A percentile compares a stretch with the other conserved stretches of the same genome.
Evolutionary conservation across 305 asterid species (phyloP).

Genomic region (Rubia peregrina): DNA sequence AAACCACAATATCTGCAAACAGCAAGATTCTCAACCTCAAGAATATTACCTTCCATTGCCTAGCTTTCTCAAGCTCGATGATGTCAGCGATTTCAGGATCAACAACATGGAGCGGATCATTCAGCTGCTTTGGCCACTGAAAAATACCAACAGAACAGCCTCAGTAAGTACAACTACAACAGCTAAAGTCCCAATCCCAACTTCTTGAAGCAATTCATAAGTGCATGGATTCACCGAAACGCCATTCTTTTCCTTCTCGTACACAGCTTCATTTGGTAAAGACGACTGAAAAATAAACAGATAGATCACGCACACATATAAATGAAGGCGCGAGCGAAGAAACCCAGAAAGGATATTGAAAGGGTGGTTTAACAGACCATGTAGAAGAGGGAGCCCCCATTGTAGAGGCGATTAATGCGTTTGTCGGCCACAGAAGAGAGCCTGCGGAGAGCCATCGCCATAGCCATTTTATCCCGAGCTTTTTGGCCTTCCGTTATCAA

Average conservation of each 20-base stretch:
- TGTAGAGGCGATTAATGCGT: conserved; percentile 48
- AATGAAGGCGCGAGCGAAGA: conserved; percentile 7
- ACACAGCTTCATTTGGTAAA: conserved; percentile 57
- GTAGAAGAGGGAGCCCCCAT: conserved; percentile 56
- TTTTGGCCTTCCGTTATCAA: conserved; percentile 11
- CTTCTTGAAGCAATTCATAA: background rate
- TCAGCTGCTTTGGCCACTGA: conserved; percentile 91
- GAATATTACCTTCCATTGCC: conserved; percentile 79
- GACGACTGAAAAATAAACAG: conserved; percentile 39
- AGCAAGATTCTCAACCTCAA: background rate
- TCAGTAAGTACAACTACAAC: conserved; percentile 1
- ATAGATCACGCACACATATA: background rate
- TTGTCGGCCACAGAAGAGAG: conserved; percentile 60
- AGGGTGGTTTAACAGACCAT: conserved; percentile 34
- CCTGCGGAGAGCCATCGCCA: conserved; percentile 77
- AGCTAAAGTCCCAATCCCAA: background rate
- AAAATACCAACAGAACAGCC: conserved; percentile 9
- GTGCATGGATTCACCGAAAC: conserved; percentile 45
- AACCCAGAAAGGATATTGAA: background rate
- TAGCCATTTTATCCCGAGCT: conserved; percentile 37
- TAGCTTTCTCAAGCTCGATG: conserved; percentile 77
- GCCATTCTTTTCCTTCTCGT: conserved; percentile 57
- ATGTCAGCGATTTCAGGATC: conserved; percentile 96
- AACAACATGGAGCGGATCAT: conserved; percentile 65
- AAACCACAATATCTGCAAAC: background rate